These are phyloP conservation scores for Coniophora puteana DNA, from an alignment of 1,284 basidiomycete species.

Conservation along the genomic window DNA sequence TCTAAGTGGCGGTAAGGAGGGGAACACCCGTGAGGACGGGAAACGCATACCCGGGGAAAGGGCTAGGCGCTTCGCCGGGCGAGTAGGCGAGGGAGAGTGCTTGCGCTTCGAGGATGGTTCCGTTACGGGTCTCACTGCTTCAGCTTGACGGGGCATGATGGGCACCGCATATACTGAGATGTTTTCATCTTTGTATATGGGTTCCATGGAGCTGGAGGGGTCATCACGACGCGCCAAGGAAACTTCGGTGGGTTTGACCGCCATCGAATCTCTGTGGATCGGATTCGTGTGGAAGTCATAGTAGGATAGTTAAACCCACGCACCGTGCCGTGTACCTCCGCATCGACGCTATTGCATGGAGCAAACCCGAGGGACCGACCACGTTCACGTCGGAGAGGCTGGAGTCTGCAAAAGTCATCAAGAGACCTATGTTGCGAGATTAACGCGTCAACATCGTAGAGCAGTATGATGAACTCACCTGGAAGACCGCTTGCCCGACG, in stretches of 20 bases:
- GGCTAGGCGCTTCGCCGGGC: constrained; percentile 28
- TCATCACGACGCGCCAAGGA: too few relatives aligned
- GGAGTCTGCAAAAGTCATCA: constrained; percentile 83
- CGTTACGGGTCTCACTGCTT: constrained; percentile 15
- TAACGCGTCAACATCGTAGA: constrained; percentile 1
- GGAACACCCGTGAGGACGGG: not conserved
- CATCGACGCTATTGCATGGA: constrained; percentile 72
- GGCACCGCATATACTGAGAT: constrained; percentile 64
- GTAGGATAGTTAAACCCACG: constrained; percentile 13
- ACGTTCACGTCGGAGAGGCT: constrained; percentile 56
- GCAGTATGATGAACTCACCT: constrained; percentile 40
- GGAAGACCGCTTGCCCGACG: constrained; percentile 66
- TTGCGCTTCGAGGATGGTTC: constrained; percentile 41
- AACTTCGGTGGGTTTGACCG: constrained; percentile 46
- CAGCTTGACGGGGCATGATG: constrained; percentile 30
- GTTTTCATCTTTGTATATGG: constrained; percentile 60
- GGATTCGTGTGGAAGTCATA: not conserved
- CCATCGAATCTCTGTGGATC: constrained; percentile 44
- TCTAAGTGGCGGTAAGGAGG: not conserved
- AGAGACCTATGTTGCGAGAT: constrained; percentile 48
- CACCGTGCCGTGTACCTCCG: constrained; percentile 62
- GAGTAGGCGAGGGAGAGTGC: constrained; percentile 33
- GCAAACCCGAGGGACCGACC: constrained; percentile 69
- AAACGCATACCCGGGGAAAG: not conserved
- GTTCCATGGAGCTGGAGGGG: constrained; percentile 20